Evolutionary conservation across 2,329 filamentous ascomycete genomes (phyloP), one percentile per base, ranked within the genome.

Genomic region (Pseudogymnoascus sp.): DNA sequence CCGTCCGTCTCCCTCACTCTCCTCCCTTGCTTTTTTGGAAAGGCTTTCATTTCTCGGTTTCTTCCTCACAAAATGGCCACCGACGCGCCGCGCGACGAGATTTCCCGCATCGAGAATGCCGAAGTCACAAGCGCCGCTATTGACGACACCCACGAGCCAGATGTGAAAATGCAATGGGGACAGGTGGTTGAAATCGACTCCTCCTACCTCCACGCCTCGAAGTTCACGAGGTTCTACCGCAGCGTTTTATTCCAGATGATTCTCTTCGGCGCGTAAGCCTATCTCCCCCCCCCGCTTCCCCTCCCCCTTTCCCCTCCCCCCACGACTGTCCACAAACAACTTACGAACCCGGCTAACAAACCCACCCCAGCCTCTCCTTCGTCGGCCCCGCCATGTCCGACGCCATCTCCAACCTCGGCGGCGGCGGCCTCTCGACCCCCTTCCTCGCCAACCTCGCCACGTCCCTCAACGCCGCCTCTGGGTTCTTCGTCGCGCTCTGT

Each of bases 331-430:
- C 23, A 23, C 23, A 23, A 2, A 23, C 23, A 23, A 4, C 23
- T 23, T 23, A 23, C 23, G 23, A 23, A 29, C 26, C 5, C 26
- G 3, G 5, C 23, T 29, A 29, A 29, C 26, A 5, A 14, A n/a
- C 18, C n/a, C n/a, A n/a, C n/a, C n/a, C n/a, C n/a, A 67, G 66
- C 37, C 61, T 67, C 18, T 67, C 66, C 5, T 66, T 67, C 26
- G 66, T 67, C 29, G 66, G 66, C 31, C 66, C 66, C 21, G 64
- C 66, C 23, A 67, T 67, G 66, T 67, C 66, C 2, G 66, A 67
- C 60, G 66, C 66, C 3, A 67, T 66, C 37, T 66, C 64, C 37
- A 67, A 66, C 39, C 62, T 67, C 12, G 66, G 66, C 12, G 66
- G 66, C 7, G 66, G 66, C 36, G 66, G 66, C 14, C 64, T 67